phyloP scores from a whole-genome alignment of 164 flowering plant genomes.

The Cinnamomum chago region DNA sequence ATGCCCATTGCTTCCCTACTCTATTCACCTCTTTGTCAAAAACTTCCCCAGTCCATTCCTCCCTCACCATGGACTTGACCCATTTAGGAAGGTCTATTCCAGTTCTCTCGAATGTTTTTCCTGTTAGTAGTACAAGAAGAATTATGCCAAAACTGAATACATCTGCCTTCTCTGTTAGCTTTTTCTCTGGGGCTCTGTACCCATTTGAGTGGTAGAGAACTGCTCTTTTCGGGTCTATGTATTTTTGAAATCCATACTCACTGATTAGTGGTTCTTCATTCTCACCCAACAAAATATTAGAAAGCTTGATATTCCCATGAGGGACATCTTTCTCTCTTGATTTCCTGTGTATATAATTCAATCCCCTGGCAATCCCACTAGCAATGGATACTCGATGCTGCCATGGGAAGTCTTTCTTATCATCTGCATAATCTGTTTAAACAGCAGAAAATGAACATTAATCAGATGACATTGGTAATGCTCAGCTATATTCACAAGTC shows the following conservation, averaged over 20 bases:
- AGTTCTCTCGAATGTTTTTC: constrained; percentile 41
- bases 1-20: constrained; percentile 37
- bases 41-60: constrained; percentile 76
- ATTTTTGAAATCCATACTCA: constrained; percentile 45
- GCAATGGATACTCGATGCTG: constrained; percentile 43
- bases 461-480: background rate
- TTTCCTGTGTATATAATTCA: constrained; percentile 37
- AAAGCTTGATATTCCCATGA: constrained; percentile 62
- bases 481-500: background rate
- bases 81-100: constrained; percentile 58
- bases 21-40: constrained; percentile 51
- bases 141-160: constrained; percentile 59
- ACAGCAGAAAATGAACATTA: background rate
- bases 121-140: constrained; percentile 51
- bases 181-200: constrained; percentile 48
- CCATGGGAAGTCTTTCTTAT: constrained; percentile 52
- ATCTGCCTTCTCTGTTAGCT: constrained; percentile 39
- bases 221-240: constrained; percentile 32
- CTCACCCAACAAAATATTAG: constrained; percentile 48
- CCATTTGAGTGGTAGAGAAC: constrained; percentile 26
- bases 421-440: constrained; percentile 40
- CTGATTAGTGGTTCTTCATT: constrained; percentile 43
- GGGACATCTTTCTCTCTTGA: constrained; percentile 23
- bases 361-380: constrained; percentile 44
- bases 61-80: constrained; percentile 61